A percentile compares a stretch with the other conserved stretches of the same genome.
Evolutionary conservation across 352 stramenopile genomes (phyloP).

Genomic region (Aphanomyces stellatus): DNA sequence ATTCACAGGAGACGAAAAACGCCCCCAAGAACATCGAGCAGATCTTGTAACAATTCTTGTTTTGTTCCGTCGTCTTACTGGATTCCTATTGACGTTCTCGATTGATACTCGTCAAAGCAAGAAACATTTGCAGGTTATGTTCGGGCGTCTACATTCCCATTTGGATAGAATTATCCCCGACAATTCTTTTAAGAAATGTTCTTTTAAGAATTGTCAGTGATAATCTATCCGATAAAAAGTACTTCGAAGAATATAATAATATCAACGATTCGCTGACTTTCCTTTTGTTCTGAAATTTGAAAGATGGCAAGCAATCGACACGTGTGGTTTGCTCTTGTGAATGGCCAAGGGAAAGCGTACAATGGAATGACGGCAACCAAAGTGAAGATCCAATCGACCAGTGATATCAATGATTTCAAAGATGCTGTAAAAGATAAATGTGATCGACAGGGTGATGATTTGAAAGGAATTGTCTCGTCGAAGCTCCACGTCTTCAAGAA

Average conservation of each 20-base stretch:
- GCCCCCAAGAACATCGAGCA: not conserved
- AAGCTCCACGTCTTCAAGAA: not conserved
- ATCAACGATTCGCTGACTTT: too few species aligned
- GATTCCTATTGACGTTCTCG: constrained; percentile 20
- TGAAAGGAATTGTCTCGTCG: not conserved
- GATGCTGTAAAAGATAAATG: not conserved
- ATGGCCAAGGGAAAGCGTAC: not conserved
- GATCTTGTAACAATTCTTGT: not conserved
- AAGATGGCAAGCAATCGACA: not conserved
- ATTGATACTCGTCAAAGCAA: constrained; percentile 32
- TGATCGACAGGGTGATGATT: not conserved
- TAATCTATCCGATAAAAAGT: too few species aligned
- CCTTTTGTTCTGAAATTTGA: too few species aligned
- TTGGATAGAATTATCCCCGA: constrained; percentile 11
- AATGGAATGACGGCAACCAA: not conserved
- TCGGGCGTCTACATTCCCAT: not conserved
- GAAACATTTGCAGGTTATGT: constrained; percentile 27
- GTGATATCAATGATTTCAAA: not conserved
- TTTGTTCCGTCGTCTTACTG: not conserved
- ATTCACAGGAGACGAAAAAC: constrained; percentile 22
- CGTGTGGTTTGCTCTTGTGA: not conserved
- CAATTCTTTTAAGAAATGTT: too few species aligned
- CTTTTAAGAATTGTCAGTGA: too few species aligned
- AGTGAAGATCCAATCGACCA: not conserved
- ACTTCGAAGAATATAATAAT: too few species aligned